A percentile compares a stretch with the other conserved stretches of the same genome.
These are phyloP conservation scores for Chrysosporium keratinophilum DNA, from an alignment of 2,329 filamentous ascomycete genomes.

Conservation along the genomic window DNA sequence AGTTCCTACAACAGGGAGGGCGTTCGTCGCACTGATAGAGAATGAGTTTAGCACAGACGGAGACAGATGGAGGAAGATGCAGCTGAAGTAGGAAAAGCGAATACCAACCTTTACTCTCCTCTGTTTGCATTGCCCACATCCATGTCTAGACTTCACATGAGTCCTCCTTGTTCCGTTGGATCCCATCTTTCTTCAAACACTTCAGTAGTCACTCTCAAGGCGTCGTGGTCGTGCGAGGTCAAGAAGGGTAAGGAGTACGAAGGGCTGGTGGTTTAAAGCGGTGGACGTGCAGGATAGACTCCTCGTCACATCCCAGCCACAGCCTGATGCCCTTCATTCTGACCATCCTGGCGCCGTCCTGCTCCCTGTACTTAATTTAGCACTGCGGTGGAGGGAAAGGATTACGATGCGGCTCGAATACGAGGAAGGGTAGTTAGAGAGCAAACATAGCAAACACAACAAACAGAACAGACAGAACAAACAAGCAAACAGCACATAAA, in stretches of 20 bases:
- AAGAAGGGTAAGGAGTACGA: neutral
- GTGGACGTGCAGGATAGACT: no score
- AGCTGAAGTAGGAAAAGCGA: neutral
- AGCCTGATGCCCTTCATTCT: no score
- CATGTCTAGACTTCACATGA: slow-evolving; percentile 26
- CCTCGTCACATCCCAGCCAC: no score
- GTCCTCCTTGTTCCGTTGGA: slow-evolving; percentile 16
- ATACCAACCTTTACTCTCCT: slow-evolving; percentile 26
- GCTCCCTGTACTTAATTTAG: no score
- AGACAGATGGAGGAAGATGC: neutral
- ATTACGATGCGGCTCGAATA: no score
- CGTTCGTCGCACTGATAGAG: slow-evolving; percentile 18
- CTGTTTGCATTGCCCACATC: slow-evolving; percentile 26
- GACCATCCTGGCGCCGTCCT: no score
- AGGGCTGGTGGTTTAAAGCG: no score
- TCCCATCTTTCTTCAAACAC: neutral
- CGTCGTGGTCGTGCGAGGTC: neutral
- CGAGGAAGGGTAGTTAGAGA: no score
- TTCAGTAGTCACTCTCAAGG: neutral
- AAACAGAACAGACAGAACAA: no score
- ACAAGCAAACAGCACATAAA: no score
- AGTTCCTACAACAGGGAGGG: slow-evolving; percentile 19
- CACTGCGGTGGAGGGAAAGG: no score
- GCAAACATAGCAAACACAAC: no score
- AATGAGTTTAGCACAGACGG: neutral